phyloP scores from a whole-genome alignment of 768 basidiomycete genomes.

The Lepiota venenata region DNA sequence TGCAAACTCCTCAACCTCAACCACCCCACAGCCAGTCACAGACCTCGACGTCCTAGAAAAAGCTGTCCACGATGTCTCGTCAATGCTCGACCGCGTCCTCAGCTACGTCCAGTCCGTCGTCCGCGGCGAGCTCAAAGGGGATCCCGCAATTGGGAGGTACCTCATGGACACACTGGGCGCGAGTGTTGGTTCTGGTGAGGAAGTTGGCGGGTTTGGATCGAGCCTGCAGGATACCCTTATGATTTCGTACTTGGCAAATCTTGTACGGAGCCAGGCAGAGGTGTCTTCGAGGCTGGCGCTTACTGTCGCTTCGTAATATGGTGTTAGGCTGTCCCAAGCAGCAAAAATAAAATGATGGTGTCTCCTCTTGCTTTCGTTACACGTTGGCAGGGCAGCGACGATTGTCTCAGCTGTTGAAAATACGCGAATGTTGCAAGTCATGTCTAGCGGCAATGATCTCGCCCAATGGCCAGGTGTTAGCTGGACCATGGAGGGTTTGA shows the following conservation, averaged over 20 bases:
- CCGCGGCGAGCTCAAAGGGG: slow-evolving; percentile 72
- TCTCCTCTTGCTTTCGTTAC: slow-evolving; percentile 9
- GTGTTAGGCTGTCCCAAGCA: slow-evolving; percentile 2
- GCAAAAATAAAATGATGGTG: slow-evolving; percentile 13
- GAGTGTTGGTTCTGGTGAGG: slow-evolving; percentile 69
- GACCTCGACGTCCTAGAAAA: slow-evolving; percentile 76
- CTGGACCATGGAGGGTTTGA: slow-evolving; percentile 53
- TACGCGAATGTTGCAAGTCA: slow-evolving; percentile 92
- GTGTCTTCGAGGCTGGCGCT: slow-evolving; percentile 85
- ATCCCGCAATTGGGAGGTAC: slow-evolving; percentile 85
- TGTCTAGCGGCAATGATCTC: slow-evolving; percentile 90
- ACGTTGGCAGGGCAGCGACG: slow-evolving; percentile 11
- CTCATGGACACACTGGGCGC: slow-evolving; percentile 83
- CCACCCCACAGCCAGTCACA: slow-evolving; percentile 50
- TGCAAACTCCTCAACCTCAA: slow-evolving; percentile 39
- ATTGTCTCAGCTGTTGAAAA: slow-evolving; percentile 78
- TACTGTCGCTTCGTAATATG: slow-evolving; percentile 43
- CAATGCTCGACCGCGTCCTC: slow-evolving; percentile 84
- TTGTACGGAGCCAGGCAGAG: slow-evolving; percentile 92
- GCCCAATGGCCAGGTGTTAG: slow-evolving; percentile 94
- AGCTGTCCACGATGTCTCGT: slow-evolving; percentile 66
- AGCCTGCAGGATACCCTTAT: slow-evolving; percentile 88
- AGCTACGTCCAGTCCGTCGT: slow-evolving; percentile 81
- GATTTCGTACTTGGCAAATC: slow-evolving; percentile 91
- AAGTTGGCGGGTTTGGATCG: slow-evolving; percentile 58